Percentiles rank a stretch among this genome's conserved stretches.
Conservation (phyloP, 2,329 filamentous ascomycete genomes). For the Dichotomopilus funicola region DNA sequence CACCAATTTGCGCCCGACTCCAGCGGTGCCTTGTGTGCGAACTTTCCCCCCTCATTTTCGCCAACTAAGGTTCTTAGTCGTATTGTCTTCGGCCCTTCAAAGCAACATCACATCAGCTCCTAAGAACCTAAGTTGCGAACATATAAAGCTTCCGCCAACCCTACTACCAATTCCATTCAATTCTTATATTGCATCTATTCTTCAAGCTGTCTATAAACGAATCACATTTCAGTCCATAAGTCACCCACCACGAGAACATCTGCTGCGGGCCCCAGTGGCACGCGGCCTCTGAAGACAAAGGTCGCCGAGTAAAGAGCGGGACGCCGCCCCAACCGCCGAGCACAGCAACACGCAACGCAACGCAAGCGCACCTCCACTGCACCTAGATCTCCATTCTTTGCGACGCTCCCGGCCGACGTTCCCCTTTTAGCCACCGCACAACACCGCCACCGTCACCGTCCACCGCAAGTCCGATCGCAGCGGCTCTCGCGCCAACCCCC, state of each 20-base stretch:
- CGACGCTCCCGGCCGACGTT: conserved; percentile 7
- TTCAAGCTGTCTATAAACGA: background rate
- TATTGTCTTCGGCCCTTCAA: no score
- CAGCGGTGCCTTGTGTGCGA: background rate
- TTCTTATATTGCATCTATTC: background rate
- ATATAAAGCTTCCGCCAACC: no score
- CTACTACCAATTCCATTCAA: no score
- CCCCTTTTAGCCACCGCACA: conserved; percentile 4
- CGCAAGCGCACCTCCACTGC: no score
- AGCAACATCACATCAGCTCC: no score
- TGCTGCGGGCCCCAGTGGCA: background rate
- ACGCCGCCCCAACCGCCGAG: conserved; percentile 9
- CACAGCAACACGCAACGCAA: conserved; percentile 9
- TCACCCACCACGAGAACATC: background rate
- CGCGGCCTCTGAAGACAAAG: conserved; percentile 1
- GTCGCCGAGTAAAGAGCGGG: conserved; percentile 11
- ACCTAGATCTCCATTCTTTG: background rate
- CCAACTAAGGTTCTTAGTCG: no score
- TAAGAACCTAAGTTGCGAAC: no score
- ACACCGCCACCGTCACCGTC: background rate
- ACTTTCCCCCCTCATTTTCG: background rate
- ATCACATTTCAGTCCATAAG: background rate
- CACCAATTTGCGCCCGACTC: background rate
- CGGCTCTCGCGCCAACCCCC: background rate
- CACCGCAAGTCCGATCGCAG: background rate